phyloP scores from a whole-genome alignment of 148 eudicot species.

The Limonium bicolor region DNA sequence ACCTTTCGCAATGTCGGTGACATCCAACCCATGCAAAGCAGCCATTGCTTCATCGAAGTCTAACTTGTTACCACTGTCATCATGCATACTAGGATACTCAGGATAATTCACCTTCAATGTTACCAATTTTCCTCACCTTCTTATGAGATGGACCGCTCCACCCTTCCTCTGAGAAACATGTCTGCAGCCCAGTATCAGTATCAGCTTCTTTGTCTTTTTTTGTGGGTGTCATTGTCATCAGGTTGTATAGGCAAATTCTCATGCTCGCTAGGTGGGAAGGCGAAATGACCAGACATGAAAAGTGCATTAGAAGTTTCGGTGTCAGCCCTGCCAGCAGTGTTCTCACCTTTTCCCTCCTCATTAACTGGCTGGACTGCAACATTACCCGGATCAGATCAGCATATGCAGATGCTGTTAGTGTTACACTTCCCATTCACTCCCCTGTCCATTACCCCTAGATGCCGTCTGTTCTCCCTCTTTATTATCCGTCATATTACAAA shows the following conservation, averaged over 20 bases:
- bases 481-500: conserved; percentile 18
- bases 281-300: conserved; percentile 87
- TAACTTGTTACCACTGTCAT: conserved; percentile 22
- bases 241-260: conserved; percentile 67
- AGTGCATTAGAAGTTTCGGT: conserved; percentile 49
- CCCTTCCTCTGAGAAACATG: conserved; percentile 15
- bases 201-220: conserved; percentile 20
- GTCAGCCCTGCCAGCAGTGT: conserved; percentile 22
- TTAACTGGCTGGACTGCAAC: conserved; percentile 25
- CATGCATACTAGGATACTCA: conserved; percentile 22
- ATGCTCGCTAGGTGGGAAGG: conserved; percentile 72
- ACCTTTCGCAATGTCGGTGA: conserved; percentile 27
- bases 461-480: conserved; percentile 15
- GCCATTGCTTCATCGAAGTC: conserved; percentile 21
- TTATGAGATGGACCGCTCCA: conserved; percentile 14
- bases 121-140: conserved; percentile 23
- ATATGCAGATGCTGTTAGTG: conserved; percentile 86
- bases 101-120: too few relatives aligned
- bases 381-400: conserved; percentile 79
- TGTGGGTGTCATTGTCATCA: conserved; percentile 18
- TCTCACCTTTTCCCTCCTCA: conserved; percentile 16
- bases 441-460: too few relatives aligned
- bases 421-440: conserved; percentile 87
- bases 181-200: conserved; percentile 13
- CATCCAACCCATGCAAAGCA: conserved; percentile 16